Conservation (phyloP, 805 yeast species). For the Saccharomycopsis capsularis region DNA sequence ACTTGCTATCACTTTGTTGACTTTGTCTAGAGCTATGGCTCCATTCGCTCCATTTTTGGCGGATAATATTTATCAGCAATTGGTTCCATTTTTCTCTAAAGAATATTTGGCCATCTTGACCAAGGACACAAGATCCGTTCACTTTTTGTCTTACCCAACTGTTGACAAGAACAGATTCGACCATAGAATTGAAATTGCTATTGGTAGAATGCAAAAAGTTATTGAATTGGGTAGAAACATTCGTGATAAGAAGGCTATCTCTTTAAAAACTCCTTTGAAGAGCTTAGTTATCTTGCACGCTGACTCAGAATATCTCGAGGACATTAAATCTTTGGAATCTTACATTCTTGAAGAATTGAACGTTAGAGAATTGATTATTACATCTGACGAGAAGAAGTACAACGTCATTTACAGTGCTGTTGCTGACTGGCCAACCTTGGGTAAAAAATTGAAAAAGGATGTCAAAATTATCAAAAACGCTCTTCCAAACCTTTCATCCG, state of each 20-base stretch:
- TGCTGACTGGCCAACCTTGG: constrained; percentile 98
- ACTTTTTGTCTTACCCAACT: constrained; percentile 85
- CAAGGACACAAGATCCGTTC: constrained; percentile 76
- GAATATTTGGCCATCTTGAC: constrained; percentile 45
- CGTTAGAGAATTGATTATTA: constrained; percentile 79
- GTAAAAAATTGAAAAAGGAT: constrained; percentile 93
- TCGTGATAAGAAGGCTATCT: constrained; percentile 91
- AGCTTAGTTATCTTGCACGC: constrained; percentile 79
- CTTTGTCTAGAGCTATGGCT: constrained; percentile 92
- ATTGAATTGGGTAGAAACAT: constrained; percentile 94
- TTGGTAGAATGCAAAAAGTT: constrained; percentile 92
- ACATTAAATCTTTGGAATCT: constrained; percentile 65
- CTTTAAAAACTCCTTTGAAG: constrained; percentile 92
- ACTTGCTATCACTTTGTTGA: constrained; percentile 80
- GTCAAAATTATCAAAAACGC: constrained; percentile 93
- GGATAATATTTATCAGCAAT: constrained; percentile 77
- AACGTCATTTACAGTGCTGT: constrained; percentile 90
- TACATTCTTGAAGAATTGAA: constrained; percentile 90
- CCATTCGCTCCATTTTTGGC: constrained; percentile 97
- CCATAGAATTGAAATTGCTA: constrained; percentile 78
- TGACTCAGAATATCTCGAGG: constrained; percentile 65
- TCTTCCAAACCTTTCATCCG: constrained; percentile 73
- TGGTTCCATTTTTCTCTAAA: constrained; percentile 55
- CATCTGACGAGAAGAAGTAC: constrained; percentile 84
- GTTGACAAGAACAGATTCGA: constrained; percentile 78